These are phyloP conservation scores for Lathyrus tuberosus DNA, from an alignment of 306 rosid genomes.

Conservation along the genomic window DNA sequence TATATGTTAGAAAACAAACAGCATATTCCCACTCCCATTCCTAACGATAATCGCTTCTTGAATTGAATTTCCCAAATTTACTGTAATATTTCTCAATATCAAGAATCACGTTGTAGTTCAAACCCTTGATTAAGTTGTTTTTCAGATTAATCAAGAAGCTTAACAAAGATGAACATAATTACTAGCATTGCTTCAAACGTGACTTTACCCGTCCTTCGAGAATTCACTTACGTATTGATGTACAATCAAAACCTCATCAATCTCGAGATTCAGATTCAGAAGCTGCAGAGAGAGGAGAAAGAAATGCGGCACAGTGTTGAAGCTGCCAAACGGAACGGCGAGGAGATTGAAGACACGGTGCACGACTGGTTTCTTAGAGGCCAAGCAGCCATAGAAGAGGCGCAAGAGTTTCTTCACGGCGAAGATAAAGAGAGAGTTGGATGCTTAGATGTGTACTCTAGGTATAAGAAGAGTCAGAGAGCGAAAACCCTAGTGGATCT, in stretches of 20 bases:
- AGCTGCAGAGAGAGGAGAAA: slow-evolving; percentile 30
- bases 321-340: slow-evolving; percentile 39
- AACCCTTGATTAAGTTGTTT: too few relatives aligned
- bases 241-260: slow-evolving; percentile 31
- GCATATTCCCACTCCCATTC: too few relatives aligned
- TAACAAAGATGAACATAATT: slow-evolving; percentile 30
- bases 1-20: too few relatives aligned
- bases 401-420: neutral
- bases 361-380: slow-evolving; percentile 41
- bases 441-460: slow-evolving; percentile 32
- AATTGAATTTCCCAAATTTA: too few relatives aligned
- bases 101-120: too few relatives aligned
- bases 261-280: slow-evolving; percentile 36
- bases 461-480: slow-evolving; percentile 30
- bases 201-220: slow-evolving; percentile 23
- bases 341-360: slow-evolving; percentile 44
- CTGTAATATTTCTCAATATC: too few relatives aligned
- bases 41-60: too few relatives aligned
- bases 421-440: slow-evolving; percentile 36
- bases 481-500: slow-evolving; percentile 16
- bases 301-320: slow-evolving; percentile 43
- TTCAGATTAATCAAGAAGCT: slow-evolving; percentile 27
- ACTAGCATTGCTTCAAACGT: slow-evolving; percentile 35
- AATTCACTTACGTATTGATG: slow-evolving; percentile 36
- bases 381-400: slow-evolving; percentile 12